Conservation (phyloP, 1,284 basidiomycete species). For the Fomitopsis pinicola region DNA sequence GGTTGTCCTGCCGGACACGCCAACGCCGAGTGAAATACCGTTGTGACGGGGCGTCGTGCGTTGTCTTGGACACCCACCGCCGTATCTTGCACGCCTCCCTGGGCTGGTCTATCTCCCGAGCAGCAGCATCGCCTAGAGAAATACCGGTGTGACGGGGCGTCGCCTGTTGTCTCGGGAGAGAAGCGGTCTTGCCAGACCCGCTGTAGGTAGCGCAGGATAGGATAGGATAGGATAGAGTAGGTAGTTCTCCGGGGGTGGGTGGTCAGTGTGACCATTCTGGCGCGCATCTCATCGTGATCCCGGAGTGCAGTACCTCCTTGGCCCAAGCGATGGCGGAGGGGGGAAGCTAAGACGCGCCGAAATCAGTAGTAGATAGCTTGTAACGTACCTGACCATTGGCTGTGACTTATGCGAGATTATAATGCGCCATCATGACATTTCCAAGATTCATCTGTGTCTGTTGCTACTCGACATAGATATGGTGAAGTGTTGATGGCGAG, state of each 20-base stretch:
- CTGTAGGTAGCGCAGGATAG: background rate
- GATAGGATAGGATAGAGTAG: background rate
- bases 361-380: background rate
- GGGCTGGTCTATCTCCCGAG: background rate
- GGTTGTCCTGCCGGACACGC: no score
- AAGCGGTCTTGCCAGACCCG: background rate
- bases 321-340: background rate
- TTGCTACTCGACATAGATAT: no score
- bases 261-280: background rate
- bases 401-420: no score
- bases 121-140: background rate
- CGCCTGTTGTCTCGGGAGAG: background rate
- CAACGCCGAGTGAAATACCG: background rate
- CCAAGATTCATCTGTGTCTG: no score
- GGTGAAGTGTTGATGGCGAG: no score
- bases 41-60: background rate
- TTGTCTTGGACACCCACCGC: background rate
- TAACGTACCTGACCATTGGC: no score
- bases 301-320: background rate
- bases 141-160: background rate
- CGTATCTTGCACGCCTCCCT: background rate
- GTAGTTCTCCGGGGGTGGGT: background rate
- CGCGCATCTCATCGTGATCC: constrained; percentile 1
- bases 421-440: no score
- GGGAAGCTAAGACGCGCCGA: constrained; percentile 2